Base-by-base conservation (phyloP, 805 yeast species). In the Metschnikowia corniflorae region DNA sequence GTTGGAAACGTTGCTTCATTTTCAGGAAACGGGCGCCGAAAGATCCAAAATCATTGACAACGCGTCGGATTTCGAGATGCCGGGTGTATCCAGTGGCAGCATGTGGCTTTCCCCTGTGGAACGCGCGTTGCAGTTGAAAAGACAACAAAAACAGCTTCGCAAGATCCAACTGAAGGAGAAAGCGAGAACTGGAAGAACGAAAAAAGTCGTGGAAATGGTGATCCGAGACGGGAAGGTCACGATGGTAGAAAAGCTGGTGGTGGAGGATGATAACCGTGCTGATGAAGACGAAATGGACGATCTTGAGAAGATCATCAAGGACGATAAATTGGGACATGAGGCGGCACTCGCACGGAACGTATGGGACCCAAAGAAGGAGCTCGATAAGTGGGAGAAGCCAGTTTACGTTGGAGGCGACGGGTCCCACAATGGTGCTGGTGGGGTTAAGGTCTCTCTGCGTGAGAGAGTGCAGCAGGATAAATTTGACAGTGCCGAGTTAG, bases 31-130 rank as follows among this genome's bases (percentile, higher is more conserved):
- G 13, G 85, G 94, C 6, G 86, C 89, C 1, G 94, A 87, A 57
- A 71, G 99, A 56, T 93, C 98, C 0, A 78, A 77, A 49, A 87
- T 93, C 44, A 89, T 94, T 26, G 99, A 93, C 56, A 82, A 86
- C 54, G 96, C 94, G 0, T 78, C 95, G 5, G 98, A 93, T 56
- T 86, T 76, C 55, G 94, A 86, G 33, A 60, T 81, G 37, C 77
- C 86, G 0, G 65, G 66, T 2, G 41, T 54, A 2, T 61, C 73
- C 1, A 52, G 72, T 26, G 63, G 62, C 2, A 82, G 77, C 47
- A 65, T 82, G 44, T 93, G 98, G 97, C 80, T 95, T 0, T 81
- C 95, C 1, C 80, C 82, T 0, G 71, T 81, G 35, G 97, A 94
- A 50, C 76, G 93, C 48, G 97, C 97, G 0, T 65, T 87, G 39